A percentile compares a stretch with the other conserved stretches of the same genome.
Conservation (phyloP, 176 grass and related monocot species). For the Aegilops bicornis region DNA sequence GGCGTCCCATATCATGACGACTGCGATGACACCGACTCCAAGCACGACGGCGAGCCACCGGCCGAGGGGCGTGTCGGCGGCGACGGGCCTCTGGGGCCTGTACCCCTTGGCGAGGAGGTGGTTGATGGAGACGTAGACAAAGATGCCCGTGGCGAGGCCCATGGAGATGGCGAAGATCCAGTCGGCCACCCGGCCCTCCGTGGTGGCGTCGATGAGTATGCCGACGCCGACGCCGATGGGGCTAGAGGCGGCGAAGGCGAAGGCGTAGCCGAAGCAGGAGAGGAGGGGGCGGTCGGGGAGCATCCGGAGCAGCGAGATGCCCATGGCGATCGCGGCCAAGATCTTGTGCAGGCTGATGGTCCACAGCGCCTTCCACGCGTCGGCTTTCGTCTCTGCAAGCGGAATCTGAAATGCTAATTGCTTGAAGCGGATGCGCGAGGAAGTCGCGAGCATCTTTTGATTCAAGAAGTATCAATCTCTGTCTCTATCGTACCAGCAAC, state of each 20-base stretch:
- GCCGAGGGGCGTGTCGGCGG: slow-evolving; percentile 46
- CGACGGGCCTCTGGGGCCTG: slow-evolving; percentile 44
- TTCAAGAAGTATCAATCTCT: too few species aligned
- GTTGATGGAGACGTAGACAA: slow-evolving; percentile 93
- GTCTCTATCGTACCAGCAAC: slow-evolving; percentile 53
- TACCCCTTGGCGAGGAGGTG: slow-evolving; percentile 91
- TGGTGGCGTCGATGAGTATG: slow-evolving; percentile 90
- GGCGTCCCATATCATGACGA: slow-evolving; percentile 99
- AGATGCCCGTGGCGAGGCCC: slow-evolving; percentile 85
- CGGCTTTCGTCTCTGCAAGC: slow-evolving; percentile 74
- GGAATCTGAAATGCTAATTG: too few species aligned
- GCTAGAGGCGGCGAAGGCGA: slow-evolving; percentile 88
- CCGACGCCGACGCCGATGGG: slow-evolving; percentile 73
- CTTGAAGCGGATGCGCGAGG: too few species aligned
- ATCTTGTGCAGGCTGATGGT: slow-evolving; percentile 98
- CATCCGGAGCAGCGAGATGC: slow-evolving; percentile 84
- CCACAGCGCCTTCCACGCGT: slow-evolving; percentile 96
- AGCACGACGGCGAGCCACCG: slow-evolving; percentile 71
- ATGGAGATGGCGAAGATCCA: slow-evolving; percentile 93
- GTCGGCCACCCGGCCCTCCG: slow-evolving; percentile 79
- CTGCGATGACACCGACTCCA: slow-evolving; percentile 76
- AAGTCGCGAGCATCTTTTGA: too few species aligned
- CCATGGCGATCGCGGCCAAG: slow-evolving; percentile 95
- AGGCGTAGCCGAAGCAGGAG: slow-evolving; percentile 69
- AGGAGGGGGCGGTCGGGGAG: slow-evolving; percentile 73